Base-by-base conservation (phyloP, 1,139 yeast species). In the Geotrichum phurueaensis region DNA sequence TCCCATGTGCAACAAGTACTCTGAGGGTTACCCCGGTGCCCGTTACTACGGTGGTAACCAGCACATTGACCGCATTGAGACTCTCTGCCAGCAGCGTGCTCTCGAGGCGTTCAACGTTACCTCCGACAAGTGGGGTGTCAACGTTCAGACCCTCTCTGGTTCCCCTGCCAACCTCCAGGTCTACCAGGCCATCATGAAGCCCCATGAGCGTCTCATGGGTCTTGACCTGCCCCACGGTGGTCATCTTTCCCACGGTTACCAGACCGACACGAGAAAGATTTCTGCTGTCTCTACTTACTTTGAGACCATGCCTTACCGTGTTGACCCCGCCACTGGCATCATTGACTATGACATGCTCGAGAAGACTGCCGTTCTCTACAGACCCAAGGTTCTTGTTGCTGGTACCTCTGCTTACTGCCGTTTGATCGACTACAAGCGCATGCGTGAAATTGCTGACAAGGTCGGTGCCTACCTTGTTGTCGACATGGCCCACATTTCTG, bases 1-100 rank as follows among this genome's bases (percentile, higher is more conserved):
- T 22, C 96, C 90, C 76, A 90, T 92, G 96, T 95, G 90, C 77
- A 92, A 92, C 83, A 92, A 92, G 81, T 92, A 92, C 78, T 90
- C 97, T n/a, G 98, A 92, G 78, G 97, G 97, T 63, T 92, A 92
- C 77, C 98, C 98, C 57, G 97, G 97, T 65, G 97, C 91, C 70
- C 85, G 98, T 75, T 92, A 92, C 79, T 92, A 92, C 71, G 98
- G 98, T 74, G 98, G 98, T 74, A 92, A 92, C 75, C 92, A 92
- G 78, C 85, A 86, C 76, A 92, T 92, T 70, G 98, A 92, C 76
- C 83, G 86, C 78, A 92, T 95, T 66, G 98, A 92, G 79, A 76
- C 84, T 15, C 79, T 92, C 69, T 92, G 98, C 78, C 97, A 90
- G 78, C 81, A 86, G 73, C 85, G 98, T 76, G 98, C 98, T 48